Evolutionary conservation across 495 filamentous ascomycete genomes (phyloP), one percentile per base, ranked within the genome.

Genomic region (Neurospora africana): DNA sequence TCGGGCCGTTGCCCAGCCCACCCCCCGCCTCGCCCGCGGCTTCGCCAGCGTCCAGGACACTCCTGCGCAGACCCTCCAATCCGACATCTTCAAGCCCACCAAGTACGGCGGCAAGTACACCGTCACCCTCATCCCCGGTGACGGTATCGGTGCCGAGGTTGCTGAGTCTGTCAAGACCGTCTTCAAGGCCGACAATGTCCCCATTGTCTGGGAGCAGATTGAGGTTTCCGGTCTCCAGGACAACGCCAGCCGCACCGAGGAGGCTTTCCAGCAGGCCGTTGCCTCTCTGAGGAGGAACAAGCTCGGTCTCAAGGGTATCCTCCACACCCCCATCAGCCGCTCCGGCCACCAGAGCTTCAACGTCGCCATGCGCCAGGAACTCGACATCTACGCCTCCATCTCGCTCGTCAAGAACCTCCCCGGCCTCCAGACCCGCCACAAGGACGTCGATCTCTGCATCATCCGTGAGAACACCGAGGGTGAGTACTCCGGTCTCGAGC

Each of bases 401-500:
- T 93, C 93, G 74, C 88, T 98, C 70, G 92, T 99, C 87, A 98
- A 98, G 89, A 99, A 98, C 86, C 98, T 99, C 80, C 95, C 95
- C 72, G 95, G 95, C 72, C 98, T 98, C 86, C 82, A 96, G 83
- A 98, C 96, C 69, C 93, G 95, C 79, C 95, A 99, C 86, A 90
- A 97, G 78, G 88, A 94, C 81, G 92, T 99, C 81, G 96, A 99
- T 81, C 88, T 99, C 71, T 97, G 93, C 89, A 97, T 99, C 82
- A 97, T 99, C 83, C 95, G 95, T 83, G 95, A 99, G 87, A 99
- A 99, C 86, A 99, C 95, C 80, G 95, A 99, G 86, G 95, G 95
- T 78, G 95, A 99, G 87, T 99, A 99, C 86, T 97, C 93, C 58
- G 95, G 95, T 65, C 88, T 99, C 69, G 95, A 99, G 87, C 95